A percentile compares a stretch with the other conserved stretches of the same genome.
phyloP scores from a whole-genome alignment of 2,329 filamentous ascomycete genomes.

The Penicillium sumatraense region DNA sequence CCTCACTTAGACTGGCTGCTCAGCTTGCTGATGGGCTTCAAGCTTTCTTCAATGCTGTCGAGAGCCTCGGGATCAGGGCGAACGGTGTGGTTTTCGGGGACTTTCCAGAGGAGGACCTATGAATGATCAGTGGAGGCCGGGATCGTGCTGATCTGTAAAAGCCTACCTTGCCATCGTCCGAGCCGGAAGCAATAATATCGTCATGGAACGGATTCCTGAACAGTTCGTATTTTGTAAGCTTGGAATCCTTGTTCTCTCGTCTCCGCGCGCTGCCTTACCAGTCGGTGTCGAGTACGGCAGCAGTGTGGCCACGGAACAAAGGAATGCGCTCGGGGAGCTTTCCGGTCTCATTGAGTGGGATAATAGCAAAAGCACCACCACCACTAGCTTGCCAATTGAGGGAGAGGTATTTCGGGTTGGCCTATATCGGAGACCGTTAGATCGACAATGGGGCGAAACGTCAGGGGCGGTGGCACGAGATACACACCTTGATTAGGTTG shows the following conservation, averaged over 20 bases:
- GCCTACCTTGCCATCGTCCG: constrained; percentile 84
- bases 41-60: constrained; percentile 69
- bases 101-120: constrained; percentile 88
- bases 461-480: constrained; percentile 33
- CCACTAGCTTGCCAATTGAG: constrained; percentile 99
- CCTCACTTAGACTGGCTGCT: constrained; percentile 81
- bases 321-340: constrained; percentile 92
- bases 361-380: constrained; percentile 94
- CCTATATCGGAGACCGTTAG: constrained; percentile 58
- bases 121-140: constrained; percentile 8
- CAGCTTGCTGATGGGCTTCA: constrained; percentile 74
- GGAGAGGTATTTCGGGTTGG: constrained; percentile 91
- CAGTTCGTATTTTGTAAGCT: neutral
- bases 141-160: neutral
- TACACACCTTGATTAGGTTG: constrained; percentile 89
- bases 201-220: constrained; percentile 94
- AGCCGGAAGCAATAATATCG: constrained; percentile 86
- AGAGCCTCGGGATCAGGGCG: constrained; percentile 76
- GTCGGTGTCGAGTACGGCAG: constrained; percentile 94
- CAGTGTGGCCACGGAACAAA: constrained; percentile 94
- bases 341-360: constrained; percentile 86
- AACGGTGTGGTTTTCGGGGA: constrained; percentile 84
- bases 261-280: too few species aligned
- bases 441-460: constrained; percentile 21
- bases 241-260: neutral